A percentile compares a stretch with the other conserved stretches of the same genome.
phyloP scores from a whole-genome alignment of 169 alveolate species.

The Eimeria sp. region DNA sequence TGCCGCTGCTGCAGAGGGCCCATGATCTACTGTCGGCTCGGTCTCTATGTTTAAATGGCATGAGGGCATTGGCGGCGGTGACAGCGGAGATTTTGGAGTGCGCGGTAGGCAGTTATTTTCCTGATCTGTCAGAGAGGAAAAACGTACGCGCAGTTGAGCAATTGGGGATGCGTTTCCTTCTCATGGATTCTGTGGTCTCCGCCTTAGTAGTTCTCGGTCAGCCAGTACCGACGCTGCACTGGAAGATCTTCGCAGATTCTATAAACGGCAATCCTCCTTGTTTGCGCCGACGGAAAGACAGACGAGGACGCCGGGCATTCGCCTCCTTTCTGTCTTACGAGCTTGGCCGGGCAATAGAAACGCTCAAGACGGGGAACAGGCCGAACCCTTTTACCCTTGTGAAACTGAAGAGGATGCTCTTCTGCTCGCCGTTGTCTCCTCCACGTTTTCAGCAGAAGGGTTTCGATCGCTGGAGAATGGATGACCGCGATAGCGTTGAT shows the following conservation, averaged over 20 bases:
- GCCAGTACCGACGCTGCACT: neutral
- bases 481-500: neutral
- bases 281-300: too few relatives aligned
- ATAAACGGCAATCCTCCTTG: neutral
- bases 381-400: neutral
- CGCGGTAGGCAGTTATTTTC: neutral
- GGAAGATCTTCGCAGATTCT: neutral
- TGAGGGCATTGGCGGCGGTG: neutral
- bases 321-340: neutral
- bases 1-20: neutral
- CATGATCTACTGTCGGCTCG: neutral
- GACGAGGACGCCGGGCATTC: neutral
- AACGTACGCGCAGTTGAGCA: neutral
- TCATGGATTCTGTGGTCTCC: slow-evolving; percentile 4
- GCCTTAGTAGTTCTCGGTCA: neutral
- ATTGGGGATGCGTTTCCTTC: neutral
- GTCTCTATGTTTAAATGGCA: neutral
- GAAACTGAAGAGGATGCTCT: neutral
- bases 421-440: slow-evolving; percentile 8
- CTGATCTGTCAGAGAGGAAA: neutral
- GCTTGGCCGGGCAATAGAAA: neutral
- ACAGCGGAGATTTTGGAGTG: neutral
- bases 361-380: neutral
- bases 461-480: neutral
- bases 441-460: neutral